Evolutionary conservation across 2,329 filamentous ascomycete species (phyloP), one percentile per base, ranked within the genome.

Genomic region (Rhinocladiella similis): DNA sequence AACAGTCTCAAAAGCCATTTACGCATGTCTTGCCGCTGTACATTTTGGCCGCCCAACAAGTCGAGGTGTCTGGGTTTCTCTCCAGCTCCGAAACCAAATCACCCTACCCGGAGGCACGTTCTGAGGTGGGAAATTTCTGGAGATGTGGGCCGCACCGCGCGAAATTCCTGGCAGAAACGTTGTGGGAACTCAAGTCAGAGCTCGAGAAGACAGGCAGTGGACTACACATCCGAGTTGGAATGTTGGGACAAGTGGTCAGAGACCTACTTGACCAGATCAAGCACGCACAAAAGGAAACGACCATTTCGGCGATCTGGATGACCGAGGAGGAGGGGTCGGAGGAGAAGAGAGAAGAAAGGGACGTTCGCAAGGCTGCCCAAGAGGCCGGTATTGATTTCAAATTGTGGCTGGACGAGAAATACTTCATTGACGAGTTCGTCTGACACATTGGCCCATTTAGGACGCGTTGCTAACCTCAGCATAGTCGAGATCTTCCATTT

Each of bases 41-140:
- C 67, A 75, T 90, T 18, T 84, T 91, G 50, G 78, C 84, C 0
- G 81, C 87, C 2, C 78, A 88, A 50, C 88, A 93, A 64, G 75
- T 92, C 19, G 89, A 93, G 67, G 77, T 89, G 1, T 88, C 86
- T 0, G 90, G 90, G 1, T 89, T 93, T 65, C 72, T 92, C n/a
- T 69, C 79, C 45, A 73, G 77, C 10, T 65, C 72, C 47, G 53
- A 63, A 50, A 49, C 61, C 36, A 41, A 53, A 38, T 88, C 80
- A 5, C 89, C 89, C 0, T 91, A 88, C 60, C 85, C 85, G 0
- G 82, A 85, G 65, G 87, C 89, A 3, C 78, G 81, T 55, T 89
- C 87, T 64, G 69, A 77, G n/a, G 73, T 88, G 3, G 87, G 80
- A 12, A 75, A 78, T 1, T 89, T 89, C 67, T 91, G 87, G 86